Conservation (phyloP, 805 yeast genomes). For the Debaryomyces maramus region DNA sequence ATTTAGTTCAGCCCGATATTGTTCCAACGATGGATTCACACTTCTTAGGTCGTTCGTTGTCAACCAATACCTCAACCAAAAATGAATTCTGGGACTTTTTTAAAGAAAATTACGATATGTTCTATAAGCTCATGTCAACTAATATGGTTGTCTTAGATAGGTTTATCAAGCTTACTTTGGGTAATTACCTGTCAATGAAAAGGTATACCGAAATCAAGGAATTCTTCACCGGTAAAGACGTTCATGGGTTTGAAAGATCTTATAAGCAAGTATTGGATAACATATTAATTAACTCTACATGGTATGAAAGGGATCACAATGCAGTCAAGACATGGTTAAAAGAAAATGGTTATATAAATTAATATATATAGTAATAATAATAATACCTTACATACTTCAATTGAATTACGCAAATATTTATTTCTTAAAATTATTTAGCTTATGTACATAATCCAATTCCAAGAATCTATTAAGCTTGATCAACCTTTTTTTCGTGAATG, state of each 20-base stretch:
- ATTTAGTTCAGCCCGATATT: constrained; percentile 41
- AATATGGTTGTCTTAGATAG: constrained; percentile 55
- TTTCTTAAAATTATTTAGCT: too few relatives aligned
- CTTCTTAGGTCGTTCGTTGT: constrained; percentile 47
- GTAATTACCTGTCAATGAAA: constrained; percentile 39
- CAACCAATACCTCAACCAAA: constrained; percentile 46
- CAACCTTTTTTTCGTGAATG: constrained; percentile 67
- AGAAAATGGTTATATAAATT: constrained; percentile 12
- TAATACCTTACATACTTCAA: too few relatives aligned
- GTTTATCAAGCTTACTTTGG: constrained; percentile 39
- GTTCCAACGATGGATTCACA: constrained; percentile 62
- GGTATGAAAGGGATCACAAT: constrained; percentile 48
- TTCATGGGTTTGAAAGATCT: constrained; percentile 55
- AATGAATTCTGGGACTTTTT: constrained; percentile 50
- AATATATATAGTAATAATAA: constrained; percentile 3
- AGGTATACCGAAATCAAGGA: constrained; percentile 30
- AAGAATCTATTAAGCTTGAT: constrained; percentile 13
- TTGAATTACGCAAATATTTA: too few relatives aligned
- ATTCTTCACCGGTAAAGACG: constrained; percentile 32
- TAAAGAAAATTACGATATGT: constrained; percentile 45
- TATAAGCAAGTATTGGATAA: constrained; percentile 57
- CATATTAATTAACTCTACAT: constrained; percentile 48
- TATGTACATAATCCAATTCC: too few relatives aligned
- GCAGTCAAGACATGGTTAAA: constrained; percentile 47
- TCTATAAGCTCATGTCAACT: constrained; percentile 45